These are phyloP conservation scores for Metschnikowia hibisci DNA, from an alignment of 805 yeast genomes.

Conservation along the genomic window DNA sequence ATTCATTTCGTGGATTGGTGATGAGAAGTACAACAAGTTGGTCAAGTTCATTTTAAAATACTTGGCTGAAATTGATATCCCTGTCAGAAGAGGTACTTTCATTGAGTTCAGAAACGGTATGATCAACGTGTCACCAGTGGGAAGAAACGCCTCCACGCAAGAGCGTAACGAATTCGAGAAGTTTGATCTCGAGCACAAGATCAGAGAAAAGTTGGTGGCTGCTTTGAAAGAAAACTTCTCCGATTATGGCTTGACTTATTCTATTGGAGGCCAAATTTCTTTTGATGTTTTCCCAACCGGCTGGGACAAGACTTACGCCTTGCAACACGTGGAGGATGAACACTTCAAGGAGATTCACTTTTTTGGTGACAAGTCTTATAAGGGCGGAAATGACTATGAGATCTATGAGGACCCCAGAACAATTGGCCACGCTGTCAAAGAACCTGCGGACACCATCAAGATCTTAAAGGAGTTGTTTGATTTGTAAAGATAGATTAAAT, in stretches of 20 bases:
- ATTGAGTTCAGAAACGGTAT: slow-evolving; percentile 99
- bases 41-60: slow-evolving; percentile 82
- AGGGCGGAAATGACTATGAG: slow-evolving; percentile 99
- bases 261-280: slow-evolving; percentile 99
- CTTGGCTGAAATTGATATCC: slow-evolving; percentile 81
- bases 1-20: slow-evolving; percentile 93
- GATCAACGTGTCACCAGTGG: slow-evolving; percentile 97
- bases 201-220: slow-evolving; percentile 80
- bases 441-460: slow-evolving; percentile 84
- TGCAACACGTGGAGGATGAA: slow-evolving; percentile 85
- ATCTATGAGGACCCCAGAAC: slow-evolving; percentile 90
- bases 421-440: slow-evolving; percentile 87
- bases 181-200: slow-evolving; percentile 72
- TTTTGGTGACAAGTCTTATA: slow-evolving; percentile 96
- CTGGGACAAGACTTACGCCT: slow-evolving; percentile 99
- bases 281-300: slow-evolving; percentile 99
- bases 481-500: slow-evolving; percentile 27
- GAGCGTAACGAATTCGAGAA: slow-evolving; percentile 92
- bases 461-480: slow-evolving; percentile 81
- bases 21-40: slow-evolving; percentile 86
- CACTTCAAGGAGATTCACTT: slow-evolving; percentile 87
- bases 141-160: slow-evolving; percentile 93
- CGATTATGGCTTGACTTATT: slow-evolving; percentile 84
- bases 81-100: slow-evolving; percentile 98
- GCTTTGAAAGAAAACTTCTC: slow-evolving; percentile 83